Percentiles rank a stretch among this genome's conserved stretches.
Conservation (phyloP, 2,329 filamentous ascomycete genomes). For the Aspergillus sp. region DNA sequence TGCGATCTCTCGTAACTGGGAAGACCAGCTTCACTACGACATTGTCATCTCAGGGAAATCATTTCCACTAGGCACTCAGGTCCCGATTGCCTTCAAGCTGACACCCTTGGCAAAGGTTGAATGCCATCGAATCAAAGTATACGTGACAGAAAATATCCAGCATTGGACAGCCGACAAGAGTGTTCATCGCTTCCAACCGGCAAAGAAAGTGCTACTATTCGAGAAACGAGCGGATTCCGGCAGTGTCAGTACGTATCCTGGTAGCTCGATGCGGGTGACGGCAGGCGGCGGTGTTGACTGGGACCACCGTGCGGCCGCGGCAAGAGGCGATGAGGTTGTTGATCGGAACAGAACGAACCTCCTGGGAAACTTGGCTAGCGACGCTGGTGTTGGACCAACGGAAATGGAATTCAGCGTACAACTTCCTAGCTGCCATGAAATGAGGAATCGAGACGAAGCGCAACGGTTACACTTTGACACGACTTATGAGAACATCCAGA, state of each 20-base stretch:
- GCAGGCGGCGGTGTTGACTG: conserved; percentile 76
- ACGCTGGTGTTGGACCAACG: conserved; percentile 76
- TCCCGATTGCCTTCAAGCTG: conserved; percentile 90
- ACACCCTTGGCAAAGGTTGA: conserved; percentile 91
- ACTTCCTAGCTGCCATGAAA: conserved; percentile 80
- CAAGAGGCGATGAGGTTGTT: conserved; percentile 51
- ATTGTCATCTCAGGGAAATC: conserved; percentile 96
- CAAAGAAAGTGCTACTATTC: conserved; percentile 77
- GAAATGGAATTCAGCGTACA: conserved; percentile 95
- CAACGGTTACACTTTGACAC: conserved; percentile 79
- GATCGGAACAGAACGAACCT: conserved; percentile 61
- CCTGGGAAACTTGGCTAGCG: conserved; percentile 72
- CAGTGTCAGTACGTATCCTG: conserved; percentile 66
- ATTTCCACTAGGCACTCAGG: conserved; percentile 79
- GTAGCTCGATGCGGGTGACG: conserved; percentile 70
- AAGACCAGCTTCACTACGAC: conserved; percentile 91
- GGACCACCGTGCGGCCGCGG: conserved; percentile 53
- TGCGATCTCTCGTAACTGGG: conserved; percentile 88
- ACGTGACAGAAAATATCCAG: conserved; percentile 83
- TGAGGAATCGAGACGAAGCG: conserved; percentile 65
- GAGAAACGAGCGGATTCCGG: conserved; percentile 81
- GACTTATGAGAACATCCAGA: conserved; percentile 88
- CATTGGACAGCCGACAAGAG: conserved; percentile 84
- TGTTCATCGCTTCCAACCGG: conserved; percentile 78
- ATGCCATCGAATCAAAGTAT: conserved; percentile 87